Conservation (phyloP, 805 yeast genomes). For the Monosporozyma siamensis region DNA sequence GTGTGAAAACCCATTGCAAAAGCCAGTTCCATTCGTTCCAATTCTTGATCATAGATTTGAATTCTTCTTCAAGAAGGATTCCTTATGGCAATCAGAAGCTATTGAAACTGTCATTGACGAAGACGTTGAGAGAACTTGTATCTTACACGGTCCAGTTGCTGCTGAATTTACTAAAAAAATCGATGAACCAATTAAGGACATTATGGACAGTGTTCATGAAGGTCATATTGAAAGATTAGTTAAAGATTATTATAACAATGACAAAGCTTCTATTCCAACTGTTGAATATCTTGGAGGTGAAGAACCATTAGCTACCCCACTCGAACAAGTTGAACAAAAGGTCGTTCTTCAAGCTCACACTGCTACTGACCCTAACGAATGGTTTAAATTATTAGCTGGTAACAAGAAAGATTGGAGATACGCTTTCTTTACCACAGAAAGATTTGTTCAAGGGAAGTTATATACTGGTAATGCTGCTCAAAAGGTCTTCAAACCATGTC, state of each 20-base stretch:
- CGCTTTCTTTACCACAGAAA: constrained; percentile 71
- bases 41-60: constrained; percentile 90
- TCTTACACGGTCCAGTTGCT: constrained; percentile 97
- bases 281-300: constrained; percentile 84
- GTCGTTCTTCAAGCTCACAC: constrained; percentile 33
- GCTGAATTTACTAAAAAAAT: constrained; percentile 81
- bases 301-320: constrained; percentile 36
- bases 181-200: constrained; percentile 87
- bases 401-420: constrained; percentile 74
- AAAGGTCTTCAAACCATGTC: constrained; percentile 68
- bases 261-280: constrained; percentile 65
- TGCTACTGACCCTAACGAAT: constrained; percentile 36
- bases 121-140: constrained; percentile 98
- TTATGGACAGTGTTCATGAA: constrained; percentile 79
- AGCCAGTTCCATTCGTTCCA: constrained; percentile 98
- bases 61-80: constrained; percentile 95
- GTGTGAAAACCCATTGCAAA: constrained; percentile 77
- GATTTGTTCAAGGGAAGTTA: constrained; percentile 77
- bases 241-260: constrained; percentile 60
- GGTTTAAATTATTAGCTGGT: constrained; percentile 84
- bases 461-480: constrained; percentile 73
- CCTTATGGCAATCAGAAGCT: constrained; percentile 97
- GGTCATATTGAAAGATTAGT: constrained; percentile 73
- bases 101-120: constrained; percentile 91
- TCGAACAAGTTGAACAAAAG: constrained; percentile 26